Base-by-base conservation (phyloP, 177 flowering plant species). In the Tripterygium wilfordii region DNA sequence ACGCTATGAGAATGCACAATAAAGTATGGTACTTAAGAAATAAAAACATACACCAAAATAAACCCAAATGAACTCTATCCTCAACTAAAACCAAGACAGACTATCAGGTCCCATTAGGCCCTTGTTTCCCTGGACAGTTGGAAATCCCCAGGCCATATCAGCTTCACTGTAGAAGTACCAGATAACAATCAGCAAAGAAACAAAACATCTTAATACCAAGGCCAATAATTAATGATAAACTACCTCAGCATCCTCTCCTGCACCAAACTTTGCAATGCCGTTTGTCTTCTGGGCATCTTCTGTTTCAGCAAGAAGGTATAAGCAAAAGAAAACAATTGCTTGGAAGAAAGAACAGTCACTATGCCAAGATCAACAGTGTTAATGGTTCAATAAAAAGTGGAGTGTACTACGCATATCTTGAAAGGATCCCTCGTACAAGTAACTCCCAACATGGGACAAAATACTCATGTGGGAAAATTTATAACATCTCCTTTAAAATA, bases 211-310 rank as follows among this genome's bases (percentile, higher is more conserved):
- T 21, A 20, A 31, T 30, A 3, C 9, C 10, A 23, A 16, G 33
- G 33, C 8, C 18, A 13, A 1, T 23, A n/a, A 24, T 3, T 8
- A 13, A 1, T 0, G n/a, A n/a, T n/a, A n/a, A n/a, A n/a, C n/a
- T n/a, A n/a, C n/a, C n/a, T n/a, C n/a, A n/a, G n/a, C n/a, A 45
- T 57, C 65, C 10, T 62, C 70, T 21, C 20, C 57, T 10, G 42
- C 62, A 36, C 42, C 44, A 43, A 50, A 45, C 47, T 62, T 72
- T 42, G 43, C 36, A 26, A 63, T 61, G 32, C 56, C 73, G 45
- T 72, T 71, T 0, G 23, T 19, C 51, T 54, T 68, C 33, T 68
- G 74, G 43, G 49, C 36, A 30, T 69, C 77, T 23, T 72, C 77
- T 72, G 70, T 48, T 20, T 13, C 43, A 42, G 21, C 7, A 56